Conservation (phyloP, 2,329 filamentous ascomycete genomes). For the Monilinia fructicola region DNA sequence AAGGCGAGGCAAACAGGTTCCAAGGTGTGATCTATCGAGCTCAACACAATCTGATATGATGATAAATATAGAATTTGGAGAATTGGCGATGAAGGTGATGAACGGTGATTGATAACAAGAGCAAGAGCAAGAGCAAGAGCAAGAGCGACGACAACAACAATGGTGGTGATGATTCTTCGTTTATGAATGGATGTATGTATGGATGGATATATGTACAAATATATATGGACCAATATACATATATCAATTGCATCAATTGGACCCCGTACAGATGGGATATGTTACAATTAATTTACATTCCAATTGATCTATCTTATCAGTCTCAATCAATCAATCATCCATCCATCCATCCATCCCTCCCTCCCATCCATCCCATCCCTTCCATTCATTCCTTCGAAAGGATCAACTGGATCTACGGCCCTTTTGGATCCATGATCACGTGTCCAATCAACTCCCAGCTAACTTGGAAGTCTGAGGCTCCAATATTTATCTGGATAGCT, state of each 20-base stretch:
- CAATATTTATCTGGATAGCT: neutral
- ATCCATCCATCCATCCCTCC: too few relatives aligned
- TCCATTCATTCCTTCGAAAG: too few relatives aligned
- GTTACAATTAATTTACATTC: neutral
- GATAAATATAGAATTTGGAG: neutral
- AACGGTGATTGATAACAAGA: too few relatives aligned
- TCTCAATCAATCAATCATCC: too few relatives aligned
- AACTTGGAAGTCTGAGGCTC: neutral
- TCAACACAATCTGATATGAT: neutral
- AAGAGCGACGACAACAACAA: neutral
- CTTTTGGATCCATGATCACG: neutral
- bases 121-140: too few relatives aligned
- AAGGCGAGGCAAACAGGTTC: neutral
- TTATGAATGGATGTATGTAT: too few relatives aligned
- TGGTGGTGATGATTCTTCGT: neutral
- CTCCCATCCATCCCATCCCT: too few relatives aligned
- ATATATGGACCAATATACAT: too few relatives aligned
- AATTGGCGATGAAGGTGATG: neutral
- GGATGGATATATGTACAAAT: too few relatives aligned
- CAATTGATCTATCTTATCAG: constrained; percentile 18
- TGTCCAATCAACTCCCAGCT: neutral
- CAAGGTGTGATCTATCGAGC: neutral
- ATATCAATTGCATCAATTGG: neutral
- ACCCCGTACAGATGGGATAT: neutral
- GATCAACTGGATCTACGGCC: neutral